A percentile compares a stretch with the other conserved stretches of the same genome.
phyloP scores from a whole-genome alignment of 192 early-diverging fungal genomes.

The Funneliformis geosporum region DNA sequence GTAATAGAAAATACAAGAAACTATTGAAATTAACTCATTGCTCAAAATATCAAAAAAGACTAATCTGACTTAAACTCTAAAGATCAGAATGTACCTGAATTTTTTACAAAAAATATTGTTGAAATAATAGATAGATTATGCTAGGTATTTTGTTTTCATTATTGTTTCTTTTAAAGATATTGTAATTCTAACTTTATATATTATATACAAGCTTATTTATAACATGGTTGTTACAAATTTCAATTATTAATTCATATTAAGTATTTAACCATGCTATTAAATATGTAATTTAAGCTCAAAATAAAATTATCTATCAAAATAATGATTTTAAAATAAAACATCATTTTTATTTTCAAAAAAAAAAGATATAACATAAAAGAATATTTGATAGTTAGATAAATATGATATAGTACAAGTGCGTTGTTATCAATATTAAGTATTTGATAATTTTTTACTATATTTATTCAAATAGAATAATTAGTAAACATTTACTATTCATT shows the following conservation, averaged over 20 bases:
- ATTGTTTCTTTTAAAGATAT: not conserved
- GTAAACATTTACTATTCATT: no score
- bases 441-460: no score
- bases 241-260: not conserved
- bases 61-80: not conserved
- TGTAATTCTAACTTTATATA: not conserved
- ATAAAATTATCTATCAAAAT: not conserved
- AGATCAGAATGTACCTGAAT: slow-evolving; percentile 7
- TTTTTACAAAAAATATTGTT: slow-evolving; percentile 7
- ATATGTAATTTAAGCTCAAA: not conserved
- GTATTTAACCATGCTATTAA: not conserved
- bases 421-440: not conserved
- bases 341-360: no score
- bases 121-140: slow-evolving; percentile 3
- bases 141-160: slow-evolving; percentile 3
- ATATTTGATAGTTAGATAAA: no score
- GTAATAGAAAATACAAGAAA: not conserved
- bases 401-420: no score
- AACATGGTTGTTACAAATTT: not conserved
- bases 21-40: not conserved
- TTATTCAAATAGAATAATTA: no score
- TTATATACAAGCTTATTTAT: not conserved
- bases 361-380: no score
- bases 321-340: not conserved
- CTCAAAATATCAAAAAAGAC: slow-evolving; percentile 6